A percentile compares a stretch with the other conserved stretches of the same genome.
Conservation (phyloP, 371 early-diverging fungal species). For the Mucor piriformis region DNA sequence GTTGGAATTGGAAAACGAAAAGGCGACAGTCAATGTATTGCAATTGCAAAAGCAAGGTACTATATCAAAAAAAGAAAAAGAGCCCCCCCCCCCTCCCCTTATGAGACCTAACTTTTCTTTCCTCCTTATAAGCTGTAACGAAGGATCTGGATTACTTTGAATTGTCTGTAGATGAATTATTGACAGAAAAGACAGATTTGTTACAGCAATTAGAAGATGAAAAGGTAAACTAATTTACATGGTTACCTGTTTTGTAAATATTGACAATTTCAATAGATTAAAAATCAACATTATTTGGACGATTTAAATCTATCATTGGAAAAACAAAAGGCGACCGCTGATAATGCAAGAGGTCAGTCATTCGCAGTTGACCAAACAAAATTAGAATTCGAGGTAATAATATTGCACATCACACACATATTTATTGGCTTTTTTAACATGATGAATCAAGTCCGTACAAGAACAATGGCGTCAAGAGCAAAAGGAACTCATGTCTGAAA, state of each 20-base stretch:
- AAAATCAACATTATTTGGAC: conserved; percentile 24
- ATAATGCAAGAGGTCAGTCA: conserved; percentile 28
- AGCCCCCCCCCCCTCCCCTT: background rate
- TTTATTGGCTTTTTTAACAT: background rate
- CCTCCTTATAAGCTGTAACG: conserved; percentile 31
- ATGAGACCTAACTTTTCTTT: background rate
- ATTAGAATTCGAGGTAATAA: conserved; percentile 17
- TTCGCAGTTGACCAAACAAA: conserved; percentile 26
- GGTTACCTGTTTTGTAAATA: background rate
- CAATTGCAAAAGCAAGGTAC: conserved; percentile 35
- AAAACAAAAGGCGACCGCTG: conserved; percentile 24
- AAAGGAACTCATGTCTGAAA: background rate
- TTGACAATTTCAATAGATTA: background rate
- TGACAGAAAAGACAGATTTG: conserved; percentile 47
- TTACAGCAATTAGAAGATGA: conserved; percentile 42
- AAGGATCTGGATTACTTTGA: conserved; percentile 52
- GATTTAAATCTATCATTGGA: conserved; percentile 22
- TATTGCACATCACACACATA: background rate
- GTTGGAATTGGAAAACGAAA: conserved; percentile 22
- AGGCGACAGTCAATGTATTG: conserved; percentile 14
- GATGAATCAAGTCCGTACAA: conserved; percentile 1
- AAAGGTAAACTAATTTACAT: too few relatives aligned
- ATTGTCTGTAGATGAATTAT: conserved; percentile 52
- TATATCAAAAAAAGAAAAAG: too few relatives aligned
- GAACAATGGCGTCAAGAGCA: conserved; percentile 9